Conservation (phyloP, 108 stramenopile species). For the Fragilaria crotonensis region DNA sequence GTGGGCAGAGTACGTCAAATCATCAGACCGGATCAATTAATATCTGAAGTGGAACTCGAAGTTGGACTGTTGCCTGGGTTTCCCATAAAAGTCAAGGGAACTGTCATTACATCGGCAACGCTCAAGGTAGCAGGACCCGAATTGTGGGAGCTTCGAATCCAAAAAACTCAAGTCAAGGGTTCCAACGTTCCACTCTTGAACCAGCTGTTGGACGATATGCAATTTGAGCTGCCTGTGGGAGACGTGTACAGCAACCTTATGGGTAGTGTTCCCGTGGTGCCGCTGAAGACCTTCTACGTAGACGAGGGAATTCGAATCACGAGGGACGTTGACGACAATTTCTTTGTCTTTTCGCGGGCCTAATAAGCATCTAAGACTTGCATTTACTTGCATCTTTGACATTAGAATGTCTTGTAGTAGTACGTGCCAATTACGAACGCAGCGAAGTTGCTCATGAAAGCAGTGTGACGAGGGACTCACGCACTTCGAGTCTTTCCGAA, state of each 20-base stretch:
- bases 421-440: no score
- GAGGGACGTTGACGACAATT: conserved; percentile 79
- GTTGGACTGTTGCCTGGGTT: conserved; percentile 71
- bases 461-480: no score
- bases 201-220: conserved; percentile 52
- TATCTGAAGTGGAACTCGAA: conserved; percentile 69
- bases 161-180: conserved; percentile 61
- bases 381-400: no score
- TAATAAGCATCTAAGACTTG: conserved; percentile 18
- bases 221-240: conserved; percentile 64
- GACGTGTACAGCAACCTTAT: conserved; percentile 48
- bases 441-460: no score
- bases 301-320: conserved; percentile 82
- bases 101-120: conserved; percentile 64
- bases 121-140: conserved; percentile 48
- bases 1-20: conserved; percentile 77
- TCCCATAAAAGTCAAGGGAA: conserved; percentile 60
- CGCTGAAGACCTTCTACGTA: conserved; percentile 56
- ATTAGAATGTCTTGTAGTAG: no score
- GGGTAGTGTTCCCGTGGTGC: conserved; percentile 46
- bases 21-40: conserved; percentile 31
- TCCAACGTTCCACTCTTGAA: conserved; percentile 78
- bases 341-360: conserved; percentile 70
- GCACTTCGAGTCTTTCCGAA: no score
- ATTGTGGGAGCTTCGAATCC: conserved; percentile 52